Evolutionary conservation across 2,329 filamentous ascomycete species (phyloP), one percentile per base, ranked within the genome.

Genomic region (Trichoderma pleuroti): DNA sequence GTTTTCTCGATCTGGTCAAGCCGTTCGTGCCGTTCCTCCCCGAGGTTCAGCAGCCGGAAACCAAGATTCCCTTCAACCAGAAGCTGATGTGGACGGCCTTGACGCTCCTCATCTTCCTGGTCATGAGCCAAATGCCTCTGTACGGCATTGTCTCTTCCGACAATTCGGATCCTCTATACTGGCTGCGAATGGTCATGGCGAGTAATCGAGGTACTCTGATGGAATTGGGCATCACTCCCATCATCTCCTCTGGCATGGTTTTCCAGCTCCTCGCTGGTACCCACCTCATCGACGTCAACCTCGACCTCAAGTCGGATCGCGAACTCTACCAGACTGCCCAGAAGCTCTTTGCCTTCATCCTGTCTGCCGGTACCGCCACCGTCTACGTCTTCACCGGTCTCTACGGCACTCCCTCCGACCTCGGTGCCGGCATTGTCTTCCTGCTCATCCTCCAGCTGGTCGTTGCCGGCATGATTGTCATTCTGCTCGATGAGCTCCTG

Each of bases 321-420:
- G 96, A 99, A 87, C 91, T 99, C 75, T 99, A 99, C 90, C 96
- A 99, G 88, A 99, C 95, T 74, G 96, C 97, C 70, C 96, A 99
- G 89, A 99, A 99, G 88, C 92, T 97, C 75, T 95, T 97, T 79
- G 96, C 96, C 77, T 97, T 99, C 80, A 97, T 99, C 81, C 89
- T 99, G 77, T 97, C 95, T 74, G 96, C 97, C 84, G 96, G 96
- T 77, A 97, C 97, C 82, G 95, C 94, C 79, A 97, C 94, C 77
- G 96, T 99, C 78, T 98, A 97, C 84, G 96, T 99, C 81, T 93
- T 99, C 84, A 98, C 94, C 78, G 94, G 94, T 81, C 94, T 98
- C 79, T 99, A 99, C 82, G 96, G 96, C 76, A 93, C 94, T 81
- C 96, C 97, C 74, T 95, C 93, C 76, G 95, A 98, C 79, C 94